A percentile compares a stretch with the other conserved stretches of the same genome.
phyloP scores from a whole-genome alignment of 768 basidiomycete species.

The Auricularia cornea region DNA sequence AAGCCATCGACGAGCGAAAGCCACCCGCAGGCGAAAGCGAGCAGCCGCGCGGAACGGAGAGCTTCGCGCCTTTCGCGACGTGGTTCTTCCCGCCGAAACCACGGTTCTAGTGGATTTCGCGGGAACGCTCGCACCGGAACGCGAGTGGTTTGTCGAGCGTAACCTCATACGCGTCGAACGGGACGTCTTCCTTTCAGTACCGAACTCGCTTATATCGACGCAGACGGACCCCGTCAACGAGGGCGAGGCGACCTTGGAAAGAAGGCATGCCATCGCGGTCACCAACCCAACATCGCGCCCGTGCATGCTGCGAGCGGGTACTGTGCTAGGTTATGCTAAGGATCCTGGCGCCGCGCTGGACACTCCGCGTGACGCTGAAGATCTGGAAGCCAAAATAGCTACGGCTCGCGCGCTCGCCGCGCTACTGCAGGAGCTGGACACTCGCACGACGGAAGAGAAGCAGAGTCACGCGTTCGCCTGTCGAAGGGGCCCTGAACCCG shows the following conservation, averaged over 20 bases:
- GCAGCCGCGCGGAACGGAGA: not conserved
- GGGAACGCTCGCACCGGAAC: not conserved
- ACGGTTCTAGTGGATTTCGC: not conserved
- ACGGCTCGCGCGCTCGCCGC: too few species aligned
- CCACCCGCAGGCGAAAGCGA: not conserved
- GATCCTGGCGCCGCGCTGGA: too few species aligned
- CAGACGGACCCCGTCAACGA: not conserved
- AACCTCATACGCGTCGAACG: not conserved
- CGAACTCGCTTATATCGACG: not conserved
- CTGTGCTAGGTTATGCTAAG: too few species aligned
- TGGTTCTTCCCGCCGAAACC: slow-evolving; percentile 1
- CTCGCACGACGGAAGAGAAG: too few species aligned
- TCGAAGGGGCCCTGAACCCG: too few species aligned
- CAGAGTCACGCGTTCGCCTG: too few species aligned
- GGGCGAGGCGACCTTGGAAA: slow-evolving; percentile 2
- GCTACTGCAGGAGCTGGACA: too few species aligned
- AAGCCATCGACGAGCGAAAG: not conserved
- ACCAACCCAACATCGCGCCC: slow-evolving; percentile 2
- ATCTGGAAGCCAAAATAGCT: too few species aligned
- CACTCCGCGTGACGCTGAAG: too few species aligned
- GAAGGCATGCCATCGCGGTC: slow-evolving; percentile 4
- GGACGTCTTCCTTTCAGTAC: not conserved
- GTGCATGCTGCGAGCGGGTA: too few species aligned
- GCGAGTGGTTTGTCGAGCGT: not conserved
- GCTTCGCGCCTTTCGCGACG: not conserved